These are phyloP conservation scores for Cyclostephanos tholiformis DNA, from an alignment of 108 stramenopile genomes.

Conservation along the genomic window DNA sequence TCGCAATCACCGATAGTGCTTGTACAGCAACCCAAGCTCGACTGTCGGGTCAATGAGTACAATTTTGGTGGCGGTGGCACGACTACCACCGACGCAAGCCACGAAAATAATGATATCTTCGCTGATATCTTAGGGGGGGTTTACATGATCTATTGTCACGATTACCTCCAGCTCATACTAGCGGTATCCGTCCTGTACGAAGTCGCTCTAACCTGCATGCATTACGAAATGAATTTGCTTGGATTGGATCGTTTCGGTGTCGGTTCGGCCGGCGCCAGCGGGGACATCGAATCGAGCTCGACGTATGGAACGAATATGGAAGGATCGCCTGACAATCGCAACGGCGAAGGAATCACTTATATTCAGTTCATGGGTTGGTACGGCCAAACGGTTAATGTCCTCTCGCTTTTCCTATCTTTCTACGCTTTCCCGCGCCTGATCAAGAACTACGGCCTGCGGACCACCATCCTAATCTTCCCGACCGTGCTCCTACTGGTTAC, in stretches of 20 bases:
- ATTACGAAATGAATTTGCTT: conserved; percentile 97
- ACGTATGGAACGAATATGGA: not conserved
- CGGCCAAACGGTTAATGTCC: conserved; percentile 87
- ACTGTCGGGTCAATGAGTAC: not conserved
- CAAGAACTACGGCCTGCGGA: conserved; percentile 68
- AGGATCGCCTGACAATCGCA: not conserved
- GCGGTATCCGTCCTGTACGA: conserved; percentile 95
- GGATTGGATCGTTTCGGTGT: conserved; percentile 71
- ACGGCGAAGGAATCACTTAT: conserved; percentile 57
- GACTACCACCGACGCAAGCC: conserved; percentile 1
- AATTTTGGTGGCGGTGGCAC: not conserved
- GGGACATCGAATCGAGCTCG: not conserved
- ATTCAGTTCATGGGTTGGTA: conserved; percentile 90
- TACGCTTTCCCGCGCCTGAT: conserved; percentile 84
- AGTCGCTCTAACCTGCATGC: conserved; percentile 92
- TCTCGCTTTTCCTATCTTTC: conserved; percentile 79
- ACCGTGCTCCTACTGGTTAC: conserved; percentile 74
- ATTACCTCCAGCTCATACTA: conserved; percentile 90
- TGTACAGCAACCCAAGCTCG: not conserved
- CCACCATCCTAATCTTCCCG: conserved; percentile 85
- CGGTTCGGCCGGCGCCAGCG: conserved; percentile 1
- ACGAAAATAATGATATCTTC: conserved; percentile 15
- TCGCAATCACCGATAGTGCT: too few relatives aligned
- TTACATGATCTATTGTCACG: conserved; percentile 79
- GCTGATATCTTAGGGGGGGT: conserved; percentile 68